Evolutionary conservation across 331 rosid genomes (phyloP).

Genomic region (Ulmus americana): DNA sequence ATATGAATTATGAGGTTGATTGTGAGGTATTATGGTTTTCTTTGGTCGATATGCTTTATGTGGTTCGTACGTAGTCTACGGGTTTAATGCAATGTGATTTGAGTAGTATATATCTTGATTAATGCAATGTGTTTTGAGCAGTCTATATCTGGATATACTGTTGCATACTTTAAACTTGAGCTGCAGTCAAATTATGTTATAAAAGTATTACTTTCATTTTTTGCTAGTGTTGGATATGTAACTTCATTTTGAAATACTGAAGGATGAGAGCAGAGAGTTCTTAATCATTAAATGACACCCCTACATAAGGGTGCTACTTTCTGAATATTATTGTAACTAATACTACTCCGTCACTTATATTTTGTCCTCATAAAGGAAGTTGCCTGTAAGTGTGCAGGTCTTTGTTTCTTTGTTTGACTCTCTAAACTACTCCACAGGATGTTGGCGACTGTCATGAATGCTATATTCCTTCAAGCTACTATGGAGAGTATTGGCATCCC

Average conservation of each 20-base stretch:
- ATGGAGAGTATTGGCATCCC: conserved; percentile 99
- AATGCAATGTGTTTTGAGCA: neutral
- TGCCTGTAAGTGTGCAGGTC: neutral
- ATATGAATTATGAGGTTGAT: no score
- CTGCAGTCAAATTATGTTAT: no score
- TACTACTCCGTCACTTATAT: neutral
- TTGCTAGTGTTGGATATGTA: neutral
- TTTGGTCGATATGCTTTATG: no score
- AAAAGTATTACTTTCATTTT: neutral
- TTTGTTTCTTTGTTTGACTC: neutral
- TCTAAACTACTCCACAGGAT: conserved; percentile 40
- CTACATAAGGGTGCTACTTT: neutral
- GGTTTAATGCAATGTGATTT: no score
- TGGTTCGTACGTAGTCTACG: no score
- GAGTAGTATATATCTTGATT: no score
- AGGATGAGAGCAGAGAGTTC: neutral
- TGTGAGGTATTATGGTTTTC: no score
- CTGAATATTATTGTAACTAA: neutral
- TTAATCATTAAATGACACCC: neutral
- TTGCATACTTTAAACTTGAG: neutral
- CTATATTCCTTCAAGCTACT: conserved; percentile 96
- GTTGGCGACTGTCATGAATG: conserved; percentile 98
- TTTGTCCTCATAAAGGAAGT: neutral
- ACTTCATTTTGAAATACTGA: neutral
- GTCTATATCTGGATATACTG: neutral